Percentiles rank a stretch among this genome's conserved stretches.
These are phyloP conservation scores for Cucumis sativus DNA, from an alignment of 306 rosid species.

Conservation along the genomic window Cucumber_9930_V3 NC_026658.2:4295501-4296000, in stretches of 20 bases:
- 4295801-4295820: conserved; percentile 25
- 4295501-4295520: conserved; percentile 23
- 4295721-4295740: conserved; percentile 17
- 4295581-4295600: conserved; percentile 4
- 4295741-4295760: conserved; percentile 16
- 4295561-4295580: conserved; percentile 10
- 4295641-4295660: not conserved
- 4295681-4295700: conserved; percentile 1
- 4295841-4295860: not conserved
- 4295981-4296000: not conserved
- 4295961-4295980: not conserved
- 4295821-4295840: conserved; percentile 26
- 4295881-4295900: not conserved
- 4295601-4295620: conserved; percentile 1
- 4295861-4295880: conserved; percentile 4
- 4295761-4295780: conserved; percentile 1
- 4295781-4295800: conserved; percentile 33
- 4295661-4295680: not conserved
- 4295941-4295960: not conserved
- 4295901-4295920: not conserved
- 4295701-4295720: conserved; percentile 32
- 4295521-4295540: conserved; percentile 39
- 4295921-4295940: conserved; percentile 5
- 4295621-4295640: conserved; percentile 5
- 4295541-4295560: conserved; percentile 31